phyloP scores from a whole-genome alignment of 495 filamentous ascomycete species.

The Lichenothelia convexa region DNA sequence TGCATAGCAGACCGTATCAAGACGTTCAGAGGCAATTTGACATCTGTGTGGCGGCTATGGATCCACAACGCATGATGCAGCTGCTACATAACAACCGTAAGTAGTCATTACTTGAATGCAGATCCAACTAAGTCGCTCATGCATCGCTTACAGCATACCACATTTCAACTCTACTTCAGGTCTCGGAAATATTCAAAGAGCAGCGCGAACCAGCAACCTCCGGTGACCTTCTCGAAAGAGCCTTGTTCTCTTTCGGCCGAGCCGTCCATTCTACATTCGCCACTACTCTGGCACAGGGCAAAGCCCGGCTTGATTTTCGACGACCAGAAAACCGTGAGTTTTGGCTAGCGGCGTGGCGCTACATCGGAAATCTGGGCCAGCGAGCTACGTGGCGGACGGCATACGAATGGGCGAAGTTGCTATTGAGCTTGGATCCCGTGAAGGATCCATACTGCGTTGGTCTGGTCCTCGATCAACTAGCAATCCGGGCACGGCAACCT shows the following conservation, averaged over 20 bases:
- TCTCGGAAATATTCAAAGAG: constrained; percentile 79
- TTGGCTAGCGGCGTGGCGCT: constrained; percentile 76
- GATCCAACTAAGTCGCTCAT: too few relatives aligned
- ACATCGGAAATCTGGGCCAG: constrained; percentile 63
- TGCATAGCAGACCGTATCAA: constrained; percentile 62
- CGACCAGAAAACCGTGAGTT: constrained; percentile 79
- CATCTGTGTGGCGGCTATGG: constrained; percentile 59
- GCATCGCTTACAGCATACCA: too few relatives aligned
- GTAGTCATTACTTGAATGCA: too few relatives aligned
- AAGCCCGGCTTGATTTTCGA: constrained; percentile 58
- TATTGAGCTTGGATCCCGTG: constrained; percentile 54
- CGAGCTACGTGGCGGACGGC: constrained; percentile 89
- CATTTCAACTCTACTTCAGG: constrained; percentile 79
- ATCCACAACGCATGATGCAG: constrained; percentile 50
- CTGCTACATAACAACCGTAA: constrained; percentile 51
- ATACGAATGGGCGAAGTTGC: constrained; percentile 78
- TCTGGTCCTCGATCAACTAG: constrained; percentile 63
- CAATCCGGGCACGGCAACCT: constrained; percentile 60
- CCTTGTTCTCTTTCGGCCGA: constrained; percentile 82
- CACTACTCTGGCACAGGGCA: constrained; percentile 55
- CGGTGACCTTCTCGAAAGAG: constrained; percentile 76
- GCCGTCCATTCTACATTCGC: constrained; percentile 65
- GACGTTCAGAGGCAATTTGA: constrained; percentile 60
- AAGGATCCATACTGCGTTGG: constrained; percentile 68
- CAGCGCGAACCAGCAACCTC: constrained; percentile 71